Evolutionary conservation across 169 alveolate genomes (phyloP).

Genomic region (Eimeria necatrix): DNA sequence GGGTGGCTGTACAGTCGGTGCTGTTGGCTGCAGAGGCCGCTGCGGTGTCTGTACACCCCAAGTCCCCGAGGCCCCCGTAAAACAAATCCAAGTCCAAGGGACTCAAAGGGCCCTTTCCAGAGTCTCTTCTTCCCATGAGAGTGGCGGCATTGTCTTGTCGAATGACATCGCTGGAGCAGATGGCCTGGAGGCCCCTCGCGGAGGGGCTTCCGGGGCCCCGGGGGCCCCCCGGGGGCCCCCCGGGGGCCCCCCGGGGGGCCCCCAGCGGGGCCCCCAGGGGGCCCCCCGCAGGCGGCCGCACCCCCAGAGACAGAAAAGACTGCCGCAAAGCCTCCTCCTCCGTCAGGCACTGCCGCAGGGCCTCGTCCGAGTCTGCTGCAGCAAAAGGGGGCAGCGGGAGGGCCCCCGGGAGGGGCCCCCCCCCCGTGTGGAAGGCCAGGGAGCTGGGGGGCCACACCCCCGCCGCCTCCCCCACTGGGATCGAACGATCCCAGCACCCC

Average conservation of each 20-base stretch:
- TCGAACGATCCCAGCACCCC: background rate
- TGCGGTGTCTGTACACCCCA: background rate
- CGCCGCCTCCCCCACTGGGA: background rate
- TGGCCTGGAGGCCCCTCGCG: background rate
- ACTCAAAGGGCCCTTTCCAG: background rate
- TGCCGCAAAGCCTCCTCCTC: constrained; percentile 15
- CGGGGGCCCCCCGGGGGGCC: background rate
- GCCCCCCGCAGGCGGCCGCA: background rate
- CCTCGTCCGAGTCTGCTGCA: background rate
- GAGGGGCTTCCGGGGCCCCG: background rate
- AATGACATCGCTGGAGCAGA: constrained; percentile 49
- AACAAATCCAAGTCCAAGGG: constrained; percentile 54
- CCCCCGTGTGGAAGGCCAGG: background rate
- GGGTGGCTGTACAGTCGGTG: background rate
- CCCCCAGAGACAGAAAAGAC: background rate
- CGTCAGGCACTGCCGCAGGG: constrained; percentile 4
- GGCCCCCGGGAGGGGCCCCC: constrained; percentile 12
- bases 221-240: background rate
- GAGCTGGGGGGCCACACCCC: background rate
- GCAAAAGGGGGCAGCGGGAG: constrained; percentile 51
- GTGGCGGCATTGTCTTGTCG: constrained; percentile 34
- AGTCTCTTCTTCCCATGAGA: constrained; percentile 38
- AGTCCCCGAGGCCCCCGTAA: constrained; percentile 10
- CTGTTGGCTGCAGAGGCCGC: background rate
- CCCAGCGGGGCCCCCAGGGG: background rate